phyloP scores from a whole-genome alignment of 179 eudicot genomes.

The Beta macrorhiza region DNA sequence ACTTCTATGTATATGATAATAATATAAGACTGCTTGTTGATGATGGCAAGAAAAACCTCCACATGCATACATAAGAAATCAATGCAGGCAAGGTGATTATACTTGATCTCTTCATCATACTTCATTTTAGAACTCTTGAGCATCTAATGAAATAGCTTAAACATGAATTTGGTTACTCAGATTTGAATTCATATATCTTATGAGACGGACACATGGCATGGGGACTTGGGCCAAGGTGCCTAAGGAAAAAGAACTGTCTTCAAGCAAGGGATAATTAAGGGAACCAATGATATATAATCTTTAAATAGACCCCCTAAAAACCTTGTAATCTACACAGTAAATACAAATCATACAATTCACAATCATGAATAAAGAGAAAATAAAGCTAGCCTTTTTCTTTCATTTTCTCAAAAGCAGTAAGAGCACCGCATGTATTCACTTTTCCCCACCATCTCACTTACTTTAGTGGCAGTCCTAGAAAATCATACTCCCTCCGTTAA shows the following conservation, averaged over 20 bases:
- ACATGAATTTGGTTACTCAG: neutral
- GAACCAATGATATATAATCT: neutral
- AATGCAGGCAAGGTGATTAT: neutral
- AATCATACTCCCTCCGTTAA: no score
- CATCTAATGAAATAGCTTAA: neutral
- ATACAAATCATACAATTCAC: no score
- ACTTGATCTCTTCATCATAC: neutral
- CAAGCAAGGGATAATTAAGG: neutral
- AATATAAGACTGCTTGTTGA: neutral
- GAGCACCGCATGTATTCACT: conserved; percentile 95
- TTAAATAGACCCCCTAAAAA: neutral
- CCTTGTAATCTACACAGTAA: no score
- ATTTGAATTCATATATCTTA: neutral
- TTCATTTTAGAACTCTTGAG: neutral
- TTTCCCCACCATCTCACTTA: conserved; percentile 86
- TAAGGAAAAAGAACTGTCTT: neutral
- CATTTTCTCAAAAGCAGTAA: conserved; percentile 94
- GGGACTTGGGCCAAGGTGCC: neutral
- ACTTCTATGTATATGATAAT: neutral
- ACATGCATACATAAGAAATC: neutral
- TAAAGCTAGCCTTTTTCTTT: conserved; percentile 74
- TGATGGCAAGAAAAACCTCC: neutral
- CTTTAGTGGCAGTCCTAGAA: conserved; percentile 64
- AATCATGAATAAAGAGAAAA: neutral
- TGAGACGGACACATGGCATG: neutral